phyloP scores from a whole-genome alignment of 2,329 filamentous ascomycete species.

The Ophiostoma angusticollis region DNA sequence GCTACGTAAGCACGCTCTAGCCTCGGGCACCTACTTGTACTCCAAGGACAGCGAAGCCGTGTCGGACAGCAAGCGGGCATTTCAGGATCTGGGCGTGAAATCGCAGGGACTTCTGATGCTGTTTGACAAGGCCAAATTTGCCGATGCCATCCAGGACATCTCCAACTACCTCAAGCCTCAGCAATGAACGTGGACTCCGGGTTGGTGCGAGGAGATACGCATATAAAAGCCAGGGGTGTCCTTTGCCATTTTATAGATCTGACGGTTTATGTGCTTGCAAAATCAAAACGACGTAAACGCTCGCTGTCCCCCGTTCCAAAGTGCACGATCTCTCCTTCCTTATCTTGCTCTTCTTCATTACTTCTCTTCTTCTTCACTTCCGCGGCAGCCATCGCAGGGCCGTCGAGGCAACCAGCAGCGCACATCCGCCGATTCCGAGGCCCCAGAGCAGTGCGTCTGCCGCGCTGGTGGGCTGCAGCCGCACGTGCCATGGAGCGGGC shows the following conservation, averaged over 20 bases:
- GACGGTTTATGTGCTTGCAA: too few relatives aligned
- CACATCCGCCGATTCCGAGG: constrained; percentile 2
- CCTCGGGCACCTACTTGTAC: constrained; percentile 60
- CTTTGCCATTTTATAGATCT: too few relatives aligned
- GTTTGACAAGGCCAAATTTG: constrained; percentile 69
- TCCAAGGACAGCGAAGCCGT: constrained; percentile 68
- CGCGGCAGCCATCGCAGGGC: constrained; percentile 9
- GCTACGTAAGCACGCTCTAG: constrained; percentile 61
- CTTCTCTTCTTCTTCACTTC: neutral
- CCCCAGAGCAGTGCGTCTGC: constrained; percentile 4
- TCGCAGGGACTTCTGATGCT: constrained; percentile 75
- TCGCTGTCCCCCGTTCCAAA: too few relatives aligned
- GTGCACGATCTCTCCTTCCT: too few relatives aligned
- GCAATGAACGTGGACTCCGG: too few relatives aligned
- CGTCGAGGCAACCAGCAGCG: neutral
- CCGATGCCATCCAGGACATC: constrained; percentile 61
- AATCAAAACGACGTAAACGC: too few relatives aligned
- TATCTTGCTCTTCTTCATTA: neutral
- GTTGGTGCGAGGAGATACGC: neutral
- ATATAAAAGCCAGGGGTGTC: too few relatives aligned
- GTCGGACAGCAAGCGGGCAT: constrained; percentile 85
- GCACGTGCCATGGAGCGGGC: constrained; percentile 8
- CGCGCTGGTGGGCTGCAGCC: neutral
- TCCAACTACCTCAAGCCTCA: constrained; percentile 55
- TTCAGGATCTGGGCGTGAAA: constrained; percentile 84